Percentiles rank a stretch among this genome's conserved stretches.
Conservation (phyloP, 441 rosid species). For the Syzygium syzygioides region DNA sequence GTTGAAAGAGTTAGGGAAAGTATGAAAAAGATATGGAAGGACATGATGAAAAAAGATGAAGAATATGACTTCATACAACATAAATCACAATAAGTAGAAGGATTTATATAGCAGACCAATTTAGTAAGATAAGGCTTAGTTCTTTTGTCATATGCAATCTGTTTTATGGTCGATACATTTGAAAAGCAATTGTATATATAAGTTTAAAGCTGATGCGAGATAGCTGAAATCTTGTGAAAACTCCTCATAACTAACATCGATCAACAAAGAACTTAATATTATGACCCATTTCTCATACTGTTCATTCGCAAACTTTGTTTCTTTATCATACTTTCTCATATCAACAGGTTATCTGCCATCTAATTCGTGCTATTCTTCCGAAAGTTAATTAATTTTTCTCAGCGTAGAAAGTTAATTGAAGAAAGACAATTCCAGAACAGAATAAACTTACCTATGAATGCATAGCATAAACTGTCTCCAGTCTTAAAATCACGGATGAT, state of each 20-base stretch:
- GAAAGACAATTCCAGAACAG: background rate
- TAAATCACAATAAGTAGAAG: background rate
- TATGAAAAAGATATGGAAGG: background rate
- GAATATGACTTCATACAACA: background rate
- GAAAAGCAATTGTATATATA: background rate
- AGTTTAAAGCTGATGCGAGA: background rate
- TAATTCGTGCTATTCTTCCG: background rate
- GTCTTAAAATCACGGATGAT: slow-evolving; percentile 92
- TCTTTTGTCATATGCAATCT: background rate
- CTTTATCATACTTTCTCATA: background rate
- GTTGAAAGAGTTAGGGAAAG: background rate
- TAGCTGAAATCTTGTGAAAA: background rate
- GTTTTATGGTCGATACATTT: background rate
- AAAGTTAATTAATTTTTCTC: background rate
- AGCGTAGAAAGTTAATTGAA: background rate
- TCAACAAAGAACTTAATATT: background rate
- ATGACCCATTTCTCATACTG: background rate
- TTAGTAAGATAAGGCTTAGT: background rate
- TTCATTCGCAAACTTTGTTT: background rate
- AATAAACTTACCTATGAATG: slow-evolving; percentile 68
- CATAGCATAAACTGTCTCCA: slow-evolving; percentile 95
- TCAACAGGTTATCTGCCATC: background rate
- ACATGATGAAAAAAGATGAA: background rate
- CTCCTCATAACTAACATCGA: background rate
- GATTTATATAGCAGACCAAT: background rate